Evolutionary conservation across 129 eudicot genomes (phyloP).

Genomic region (Sambucus nigra): DNA sequence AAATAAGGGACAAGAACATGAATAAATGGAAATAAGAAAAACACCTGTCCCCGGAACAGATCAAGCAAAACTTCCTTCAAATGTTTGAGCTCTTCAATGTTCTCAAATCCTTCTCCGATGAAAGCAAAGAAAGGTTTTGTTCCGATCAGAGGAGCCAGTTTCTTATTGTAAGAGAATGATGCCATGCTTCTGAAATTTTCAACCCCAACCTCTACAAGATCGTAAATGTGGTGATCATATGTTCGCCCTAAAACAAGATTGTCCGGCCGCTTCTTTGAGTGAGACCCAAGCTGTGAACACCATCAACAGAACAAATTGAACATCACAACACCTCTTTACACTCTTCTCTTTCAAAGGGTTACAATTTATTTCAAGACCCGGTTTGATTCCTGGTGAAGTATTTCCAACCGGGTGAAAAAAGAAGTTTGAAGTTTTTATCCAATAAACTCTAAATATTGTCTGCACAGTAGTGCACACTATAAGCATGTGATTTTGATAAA

Average conservation of each 20-base stretch:
- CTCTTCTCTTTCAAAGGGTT: no score
- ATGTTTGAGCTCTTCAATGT: slow-evolving; percentile 71
- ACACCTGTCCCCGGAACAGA: slow-evolving; percentile 77
- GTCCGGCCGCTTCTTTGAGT: slow-evolving; percentile 90
- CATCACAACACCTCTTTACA: no score
- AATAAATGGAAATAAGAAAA: background rate
- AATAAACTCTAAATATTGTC: no score
- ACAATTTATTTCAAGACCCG: no score
- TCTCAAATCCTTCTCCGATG: slow-evolving; percentile 90
- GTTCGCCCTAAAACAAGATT: slow-evolving; percentile 85
- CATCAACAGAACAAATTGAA: no score
- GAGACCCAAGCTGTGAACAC: slow-evolving; percentile 72
- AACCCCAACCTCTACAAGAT: slow-evolving; percentile 89
- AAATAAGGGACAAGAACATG: background rate
- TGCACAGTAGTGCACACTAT: no score
- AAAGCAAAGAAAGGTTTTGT: slow-evolving; percentile 90
- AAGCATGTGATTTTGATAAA: no score
- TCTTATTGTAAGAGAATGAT: slow-evolving; percentile 69
- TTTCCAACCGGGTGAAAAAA: no score
- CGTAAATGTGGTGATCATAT: slow-evolving; percentile 91
- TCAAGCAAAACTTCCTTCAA: slow-evolving; percentile 86
- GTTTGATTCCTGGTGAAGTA: no score
- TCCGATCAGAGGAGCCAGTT: slow-evolving; percentile 63
- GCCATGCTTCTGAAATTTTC: slow-evolving; percentile 80
- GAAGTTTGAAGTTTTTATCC: no score